These are phyloP conservation scores for Gynostemma pentaphyllum DNA, from an alignment of 306 rosid genomes.

Conservation along the genomic window DNA sequence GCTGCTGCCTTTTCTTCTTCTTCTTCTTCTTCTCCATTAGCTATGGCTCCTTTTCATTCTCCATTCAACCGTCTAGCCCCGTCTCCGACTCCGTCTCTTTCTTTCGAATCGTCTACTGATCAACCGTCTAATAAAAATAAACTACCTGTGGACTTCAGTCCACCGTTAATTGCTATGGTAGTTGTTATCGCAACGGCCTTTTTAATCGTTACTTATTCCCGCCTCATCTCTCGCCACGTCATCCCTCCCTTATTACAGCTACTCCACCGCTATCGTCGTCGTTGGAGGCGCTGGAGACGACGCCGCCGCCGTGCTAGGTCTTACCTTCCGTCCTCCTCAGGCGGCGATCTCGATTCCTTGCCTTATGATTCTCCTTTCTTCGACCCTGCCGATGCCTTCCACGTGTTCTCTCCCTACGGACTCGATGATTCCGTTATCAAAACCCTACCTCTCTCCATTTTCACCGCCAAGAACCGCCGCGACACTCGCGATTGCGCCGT, in stretches of 20 bases:
- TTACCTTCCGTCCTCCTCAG: slow-evolving; percentile 46
- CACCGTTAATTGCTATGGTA: slow-evolving; percentile 83
- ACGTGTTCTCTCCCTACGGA: slow-evolving; percentile 60
- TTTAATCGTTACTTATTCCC: slow-evolving; percentile 66
- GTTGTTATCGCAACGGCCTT: slow-evolving; percentile 82
- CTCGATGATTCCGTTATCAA: slow-evolving; percentile 81
- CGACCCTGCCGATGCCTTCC: slow-evolving; percentile 34
- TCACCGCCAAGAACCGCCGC: slow-evolving; percentile 24
- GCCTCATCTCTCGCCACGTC: slow-evolving; percentile 78
- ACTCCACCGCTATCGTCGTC: slow-evolving; percentile 25
- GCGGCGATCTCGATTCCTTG: slow-evolving; percentile 62
- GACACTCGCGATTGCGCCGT: slow-evolving; percentile 76
- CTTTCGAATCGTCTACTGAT: not conserved
- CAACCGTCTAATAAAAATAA: too few relatives aligned
- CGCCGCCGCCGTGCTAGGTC: slow-evolving; percentile 25
- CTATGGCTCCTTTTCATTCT: slow-evolving; percentile 10
- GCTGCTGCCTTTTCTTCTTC: too few relatives aligned
- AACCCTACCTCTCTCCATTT: slow-evolving; percentile 74
- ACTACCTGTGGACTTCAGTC: slow-evolving; percentile 68
- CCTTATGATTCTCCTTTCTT: slow-evolving; percentile 66
- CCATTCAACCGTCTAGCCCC: slow-evolving; percentile 8
- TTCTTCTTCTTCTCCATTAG: not conserved
- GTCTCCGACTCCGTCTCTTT: not conserved
- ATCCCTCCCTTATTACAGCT: slow-evolving; percentile 37
- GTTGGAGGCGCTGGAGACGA: slow-evolving; percentile 30